Evolutionary conservation across 1,284 basidiomycete genomes (phyloP), one percentile per base, ranked within the genome.

Genomic region (Cystobasidiaceae sp.): DNA sequence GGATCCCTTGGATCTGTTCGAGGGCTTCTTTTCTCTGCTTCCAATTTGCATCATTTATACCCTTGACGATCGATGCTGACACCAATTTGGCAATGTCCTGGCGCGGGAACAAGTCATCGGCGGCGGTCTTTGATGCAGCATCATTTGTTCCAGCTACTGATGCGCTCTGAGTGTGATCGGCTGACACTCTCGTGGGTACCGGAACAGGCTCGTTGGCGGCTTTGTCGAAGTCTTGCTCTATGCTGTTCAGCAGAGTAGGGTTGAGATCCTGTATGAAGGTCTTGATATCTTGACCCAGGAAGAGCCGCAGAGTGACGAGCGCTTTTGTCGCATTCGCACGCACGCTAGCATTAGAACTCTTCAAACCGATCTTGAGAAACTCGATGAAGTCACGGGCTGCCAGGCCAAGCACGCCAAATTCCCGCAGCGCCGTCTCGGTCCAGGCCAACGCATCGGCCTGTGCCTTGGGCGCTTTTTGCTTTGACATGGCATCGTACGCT

Each of bases 401-500:
- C 17, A 99, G 76, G 8, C 93, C 94, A 17, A 84, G 82, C 60
- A 92, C 88, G 30, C 96, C 96, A 75, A 99, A 99, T 64, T 97
- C 96, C n/a, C 82, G 82, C 28, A 99, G 78, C 11, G 88, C 86
- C 62, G 86, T 83, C 68, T 94, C 92, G 65, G 97, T 84, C 92
- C 94, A 98, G 21, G 82, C 79, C 49, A 97, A 77, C 0, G 93
- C 87, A 75, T 99, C 96, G 0, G 93, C 93, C 39, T 97, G 83
- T 28, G 93, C 91, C 78, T 98, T 99, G 0, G 94, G 94, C 0
- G 96, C 96, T 76, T 98, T 98, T 75, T 92, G 91, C 77, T 93
- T 96, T 15, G 84, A 83, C 72, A 97, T 79, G 0, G 93, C 85
- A 23, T 96, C 93, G 74, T 94, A 97, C 0, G 86, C 93, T 94